Evolutionary conservation across 192 early-diverging fungal genomes (phyloP).

Genomic region (Entophlyctis helioformis): DNA sequence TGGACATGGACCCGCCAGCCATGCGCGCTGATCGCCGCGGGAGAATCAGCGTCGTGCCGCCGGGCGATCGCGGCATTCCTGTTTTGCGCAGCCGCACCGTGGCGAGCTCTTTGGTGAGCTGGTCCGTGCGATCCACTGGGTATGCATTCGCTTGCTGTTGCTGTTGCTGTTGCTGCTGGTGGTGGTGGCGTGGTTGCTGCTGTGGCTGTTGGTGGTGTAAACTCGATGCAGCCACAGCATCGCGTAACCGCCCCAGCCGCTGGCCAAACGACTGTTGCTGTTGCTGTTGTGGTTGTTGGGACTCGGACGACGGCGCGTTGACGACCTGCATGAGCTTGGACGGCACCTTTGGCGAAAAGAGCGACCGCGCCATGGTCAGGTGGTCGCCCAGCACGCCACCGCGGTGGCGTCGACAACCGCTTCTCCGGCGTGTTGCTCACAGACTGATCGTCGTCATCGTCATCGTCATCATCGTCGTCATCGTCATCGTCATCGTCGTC

Average conservation of each 20-base stretch:
- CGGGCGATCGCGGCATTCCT: slow-evolving; percentile 11
- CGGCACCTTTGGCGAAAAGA: no score
- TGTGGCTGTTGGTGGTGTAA: neutral
- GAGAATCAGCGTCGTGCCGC: slow-evolving; percentile 12
- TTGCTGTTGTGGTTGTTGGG: neutral
- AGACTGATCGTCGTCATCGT: no score
- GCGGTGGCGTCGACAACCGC: no score
- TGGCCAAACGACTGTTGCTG: neutral
- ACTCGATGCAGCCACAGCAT: neutral
- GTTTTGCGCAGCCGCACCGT: slow-evolving; percentile 4
- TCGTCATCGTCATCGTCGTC: neutral
- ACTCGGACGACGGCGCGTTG: no score
- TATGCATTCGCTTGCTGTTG: neutral
- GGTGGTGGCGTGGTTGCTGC: neutral
- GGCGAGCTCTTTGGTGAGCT: neutral
- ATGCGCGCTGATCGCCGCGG: slow-evolving; percentile 3
- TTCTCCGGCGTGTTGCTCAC: no score
- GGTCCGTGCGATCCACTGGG: neutral
- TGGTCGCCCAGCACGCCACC: no score
- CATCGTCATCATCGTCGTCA: no score
- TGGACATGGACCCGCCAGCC: neutral
- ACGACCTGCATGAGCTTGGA: no score
- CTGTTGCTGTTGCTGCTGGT: neutral
- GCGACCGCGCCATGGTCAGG: no score
- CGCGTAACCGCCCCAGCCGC: neutral